phyloP scores from a whole-genome alignment of 495 filamentous ascomycete genomes.

The Hypomontagnella submonticulosa region DNA sequence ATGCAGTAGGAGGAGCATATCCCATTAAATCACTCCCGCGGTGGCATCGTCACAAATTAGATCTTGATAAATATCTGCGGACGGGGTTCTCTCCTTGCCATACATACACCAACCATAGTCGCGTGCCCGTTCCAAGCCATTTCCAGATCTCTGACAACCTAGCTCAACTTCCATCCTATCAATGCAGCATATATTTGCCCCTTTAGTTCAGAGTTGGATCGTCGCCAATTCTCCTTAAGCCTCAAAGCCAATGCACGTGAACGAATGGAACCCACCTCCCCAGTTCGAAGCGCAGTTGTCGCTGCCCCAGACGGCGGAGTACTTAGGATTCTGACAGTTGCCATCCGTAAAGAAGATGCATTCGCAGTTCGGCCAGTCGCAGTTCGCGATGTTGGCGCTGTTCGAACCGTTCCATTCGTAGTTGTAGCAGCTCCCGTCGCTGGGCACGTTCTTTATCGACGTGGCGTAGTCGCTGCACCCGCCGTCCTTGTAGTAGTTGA shows the following conservation, averaged over 20 bases:
- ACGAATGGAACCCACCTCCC: background rate
- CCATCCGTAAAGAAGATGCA: conserved; percentile 5
- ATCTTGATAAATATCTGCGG: too few species aligned
- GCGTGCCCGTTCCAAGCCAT: too few species aligned
- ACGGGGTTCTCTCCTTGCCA: too few species aligned
- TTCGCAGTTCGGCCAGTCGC: background rate
- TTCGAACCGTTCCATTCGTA: background rate
- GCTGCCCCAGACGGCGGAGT: background rate
- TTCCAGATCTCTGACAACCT: too few species aligned
- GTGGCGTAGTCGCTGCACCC: background rate
- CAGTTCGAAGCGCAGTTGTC: conserved; percentile 8
- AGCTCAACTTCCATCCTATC: too few species aligned
- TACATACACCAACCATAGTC: too few species aligned
- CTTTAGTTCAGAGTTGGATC: too few species aligned
- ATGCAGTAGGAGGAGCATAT: too few species aligned
- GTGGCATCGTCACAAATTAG: too few species aligned
- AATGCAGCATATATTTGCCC: too few species aligned
- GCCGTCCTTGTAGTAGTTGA: conserved; percentile 3
- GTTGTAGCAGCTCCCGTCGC: conserved; percentile 3
- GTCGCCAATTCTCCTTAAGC: too few species aligned
- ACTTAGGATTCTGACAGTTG: background rate
- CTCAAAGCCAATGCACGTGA: background rate
- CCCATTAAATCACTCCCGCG: too few species aligned
- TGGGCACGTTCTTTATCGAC: background rate
- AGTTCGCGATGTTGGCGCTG: conserved; percentile 7